Evolutionary conservation across 441 rosid species (phyloP).

Genomic region (Erysimum cheiri): DNA sequence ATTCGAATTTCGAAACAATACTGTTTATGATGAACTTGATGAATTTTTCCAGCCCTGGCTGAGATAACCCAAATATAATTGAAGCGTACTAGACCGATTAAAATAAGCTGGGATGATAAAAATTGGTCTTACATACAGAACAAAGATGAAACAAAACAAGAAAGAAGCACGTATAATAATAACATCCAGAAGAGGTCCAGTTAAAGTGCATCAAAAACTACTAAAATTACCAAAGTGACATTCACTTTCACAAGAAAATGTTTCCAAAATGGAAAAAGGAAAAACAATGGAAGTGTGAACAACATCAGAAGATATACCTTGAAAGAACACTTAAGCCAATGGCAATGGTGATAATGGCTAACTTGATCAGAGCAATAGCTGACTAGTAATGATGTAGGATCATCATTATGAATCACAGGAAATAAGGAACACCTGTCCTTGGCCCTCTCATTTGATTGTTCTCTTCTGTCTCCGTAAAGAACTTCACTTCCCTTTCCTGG

Average conservation of each 20-base stretch:
- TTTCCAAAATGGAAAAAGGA: slow-evolving; percentile 15
- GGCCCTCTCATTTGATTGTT: slow-evolving; percentile 99
- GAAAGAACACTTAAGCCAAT: slow-evolving; percentile 43
- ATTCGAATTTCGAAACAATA: not conserved
- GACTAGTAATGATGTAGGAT: slow-evolving; percentile 24
- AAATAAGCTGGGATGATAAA: slow-evolving; percentile 12
- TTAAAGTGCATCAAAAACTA: slow-evolving; percentile 38
- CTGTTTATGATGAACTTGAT: not conserved
- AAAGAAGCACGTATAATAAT: slow-evolving; percentile 27
- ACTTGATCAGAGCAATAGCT: slow-evolving; percentile 37
- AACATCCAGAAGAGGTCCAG: slow-evolving; percentile 28
- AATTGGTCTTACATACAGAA: slow-evolving; percentile 43
- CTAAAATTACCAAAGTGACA: slow-evolving; percentile 42
- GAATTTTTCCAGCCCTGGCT: not conserved
- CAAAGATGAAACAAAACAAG: not conserved
- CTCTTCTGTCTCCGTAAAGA: slow-evolving; percentile 98
- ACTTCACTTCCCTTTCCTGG: slow-evolving; percentile 97
- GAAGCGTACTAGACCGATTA: not conserved
- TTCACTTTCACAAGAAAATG: slow-evolving; percentile 39
- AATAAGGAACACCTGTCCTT: slow-evolving; percentile 96
- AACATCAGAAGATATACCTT: slow-evolving; percentile 47
- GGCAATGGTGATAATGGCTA: slow-evolving; percentile 27
- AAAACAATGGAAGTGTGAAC: slow-evolving; percentile 39
- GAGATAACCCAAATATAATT: not conserved
- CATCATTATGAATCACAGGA: slow-evolving; percentile 58